phyloP scores from a whole-genome alignment of 441 rosid genomes.

The Aquilaria agallochum region DNA sequence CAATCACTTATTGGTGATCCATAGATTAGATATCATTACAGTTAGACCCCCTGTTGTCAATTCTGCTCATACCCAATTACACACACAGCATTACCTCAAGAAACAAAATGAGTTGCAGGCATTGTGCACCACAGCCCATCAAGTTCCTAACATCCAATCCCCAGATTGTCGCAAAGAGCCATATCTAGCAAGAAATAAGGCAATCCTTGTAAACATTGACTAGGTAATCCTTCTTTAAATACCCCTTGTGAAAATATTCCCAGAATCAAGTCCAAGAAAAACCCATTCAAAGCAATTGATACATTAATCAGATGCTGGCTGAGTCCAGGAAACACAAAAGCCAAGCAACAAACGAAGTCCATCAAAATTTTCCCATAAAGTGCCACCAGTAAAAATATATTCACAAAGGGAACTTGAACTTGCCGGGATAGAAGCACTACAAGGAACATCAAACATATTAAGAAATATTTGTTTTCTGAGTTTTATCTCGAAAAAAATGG shows the following conservation, averaged over 20 bases:
- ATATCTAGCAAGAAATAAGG: conserved; percentile 86
- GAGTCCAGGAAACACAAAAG: too few species aligned
- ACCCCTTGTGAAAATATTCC: conserved; percentile 6
- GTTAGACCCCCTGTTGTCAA: conserved; percentile 15
- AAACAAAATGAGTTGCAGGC: conserved; percentile 46
- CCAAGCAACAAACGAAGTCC: too few species aligned
- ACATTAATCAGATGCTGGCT: too few species aligned
- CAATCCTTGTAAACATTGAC: conserved; percentile 39
- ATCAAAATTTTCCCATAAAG: too few species aligned
- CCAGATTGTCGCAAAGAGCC: conserved; percentile 69
- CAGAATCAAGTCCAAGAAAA: not conserved
- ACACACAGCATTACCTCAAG: conserved; percentile 57
- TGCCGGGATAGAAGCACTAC: too few species aligned
- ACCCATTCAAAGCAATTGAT: too few species aligned
- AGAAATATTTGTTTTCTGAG: too few species aligned
- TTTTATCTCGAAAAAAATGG: too few species aligned
- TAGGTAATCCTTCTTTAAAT: conserved; percentile 18
- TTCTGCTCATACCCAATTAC: conserved; percentile 33
- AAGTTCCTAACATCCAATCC: conserved; percentile 79
- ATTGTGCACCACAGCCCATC: conserved; percentile 65
- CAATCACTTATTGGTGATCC: conserved; percentile 23
- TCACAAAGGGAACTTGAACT: too few species aligned
- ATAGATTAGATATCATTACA: conserved; percentile 17
- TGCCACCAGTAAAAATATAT: too few species aligned
- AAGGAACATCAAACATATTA: too few species aligned